These are phyloP conservation scores for Mycogone perniciosa DNA, from an alignment of 2,329 filamentous ascomycete genomes.

Conservation along the genomic window DNA sequence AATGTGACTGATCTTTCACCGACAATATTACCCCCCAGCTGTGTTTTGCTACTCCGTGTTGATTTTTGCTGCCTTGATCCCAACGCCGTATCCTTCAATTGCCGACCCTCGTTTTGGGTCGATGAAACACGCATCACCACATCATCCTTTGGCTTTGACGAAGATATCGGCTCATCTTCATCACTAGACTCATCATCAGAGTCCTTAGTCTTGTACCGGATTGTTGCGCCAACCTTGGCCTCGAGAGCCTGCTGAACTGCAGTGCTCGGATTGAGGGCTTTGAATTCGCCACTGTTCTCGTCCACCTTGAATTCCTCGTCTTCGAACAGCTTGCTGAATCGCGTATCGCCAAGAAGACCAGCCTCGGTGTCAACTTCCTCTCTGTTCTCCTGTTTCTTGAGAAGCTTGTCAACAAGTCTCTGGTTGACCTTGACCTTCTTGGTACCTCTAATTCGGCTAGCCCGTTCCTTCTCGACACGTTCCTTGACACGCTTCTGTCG, in stretches of 20 bases:
- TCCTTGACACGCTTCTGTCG: conserved; percentile 85
- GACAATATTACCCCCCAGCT: conserved; percentile 41
- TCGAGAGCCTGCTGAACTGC: conserved; percentile 31
- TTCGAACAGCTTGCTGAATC: conserved; percentile 85
- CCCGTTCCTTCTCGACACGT: conserved; percentile 95
- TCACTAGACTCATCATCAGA: conserved; percentile 40
- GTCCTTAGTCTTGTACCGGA: conserved; percentile 33
- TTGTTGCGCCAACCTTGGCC: conserved; percentile 27
- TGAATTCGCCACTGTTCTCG: conserved; percentile 81
- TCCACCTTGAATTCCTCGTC: conserved; percentile 91
- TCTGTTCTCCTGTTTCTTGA: conserved; percentile 57
- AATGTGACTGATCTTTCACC: conserved; percentile 69
- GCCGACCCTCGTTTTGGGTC: conserved; percentile 54
- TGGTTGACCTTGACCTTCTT: conserved; percentile 99
- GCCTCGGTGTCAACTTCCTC: conserved; percentile 51
- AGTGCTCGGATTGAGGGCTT: conserved; percentile 82
- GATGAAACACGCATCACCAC: conserved; percentile 64
- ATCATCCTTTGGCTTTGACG: conserved; percentile 28
- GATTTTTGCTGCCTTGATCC: conserved; percentile 49
- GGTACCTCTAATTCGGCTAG: conserved; percentile 84
- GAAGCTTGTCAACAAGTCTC: conserved; percentile 66
- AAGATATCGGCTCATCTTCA: conserved; percentile 23
- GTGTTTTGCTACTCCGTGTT: conserved; percentile 39
- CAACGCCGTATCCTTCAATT: conserved; percentile 48
- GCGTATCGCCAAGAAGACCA: conserved; percentile 71